Evolutionary conservation across 2,329 filamentous ascomycete species (phyloP), one percentile per base, ranked within the genome.

Genomic region (Cercospora brassicicola): DNA sequence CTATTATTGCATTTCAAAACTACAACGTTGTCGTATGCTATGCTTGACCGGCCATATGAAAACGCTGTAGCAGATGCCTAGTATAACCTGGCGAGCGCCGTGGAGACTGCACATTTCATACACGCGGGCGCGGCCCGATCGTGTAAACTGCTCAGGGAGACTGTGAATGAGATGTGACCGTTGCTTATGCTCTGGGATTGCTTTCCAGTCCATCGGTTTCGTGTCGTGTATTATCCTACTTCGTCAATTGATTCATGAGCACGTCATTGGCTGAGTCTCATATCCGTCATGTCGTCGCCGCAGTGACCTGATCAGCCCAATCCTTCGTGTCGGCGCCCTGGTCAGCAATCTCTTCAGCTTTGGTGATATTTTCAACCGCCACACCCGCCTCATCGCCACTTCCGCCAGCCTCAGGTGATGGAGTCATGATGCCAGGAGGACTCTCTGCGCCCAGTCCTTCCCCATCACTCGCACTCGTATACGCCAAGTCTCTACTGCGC

Each of bases 401-500:
- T n/a, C 26, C 53, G 3, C 6, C 13, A 28, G 20, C 48, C 51
- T 64, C 51, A 51, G 60, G 20, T 7, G 45, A 51, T 2, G 48
- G 62, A 56, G 62, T 57, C n/a, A 64, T 10, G 45, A 33, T 28
- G 8, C 45, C 23, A 11, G n/a, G 61, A 20, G 59, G 15, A 31
- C 60, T 62, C 42, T 53, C 42, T 9, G 42, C 60, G 2, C 42
- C 42, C 42, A 62, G 6, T 4, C 30, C 63, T 20, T 65, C 63
- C 26, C 55, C 67, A 18, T 71, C 71, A 51, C 69, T 72, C 5
- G 64, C 67, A 45, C 65, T 69, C 11, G 66, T 64, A 56, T 64
- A 42, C 4, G 62, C 33, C 20, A 57, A 13, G 2, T 33, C 53
- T 18, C 53, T 2, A 42, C n/a, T 74, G 59, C 75, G 79, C 78